Evolutionary conservation across 495 filamentous ascomycete species (phyloP), one percentile per base, ranked within the genome.

Genomic region (Paragyromitra xinjiangensis): DNA sequence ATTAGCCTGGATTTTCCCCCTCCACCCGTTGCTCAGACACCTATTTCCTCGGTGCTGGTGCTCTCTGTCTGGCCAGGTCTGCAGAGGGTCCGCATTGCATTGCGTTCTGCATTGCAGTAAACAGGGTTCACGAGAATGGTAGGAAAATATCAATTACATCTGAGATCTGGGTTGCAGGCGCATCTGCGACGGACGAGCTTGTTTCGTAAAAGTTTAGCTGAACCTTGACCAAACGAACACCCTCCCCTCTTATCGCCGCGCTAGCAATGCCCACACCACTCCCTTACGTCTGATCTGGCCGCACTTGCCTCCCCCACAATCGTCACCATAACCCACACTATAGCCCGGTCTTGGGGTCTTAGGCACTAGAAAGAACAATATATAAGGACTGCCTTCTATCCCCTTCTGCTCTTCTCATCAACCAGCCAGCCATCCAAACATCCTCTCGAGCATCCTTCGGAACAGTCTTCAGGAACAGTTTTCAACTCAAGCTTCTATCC

Each of bases 121-220:
- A 65, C 77, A 78, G 61, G 61, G 65, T 67, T 64, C 44, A 59
- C 34, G 50, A 40, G 51, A 64, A 19, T 55, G 63, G 29, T 22
- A 69, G 75, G 50, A 45, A 77, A 77, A 76, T 77, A 70, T 63
- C 59, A 74, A 69, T 69, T 71, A 78, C 50, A 69, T 69, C 61
- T 77, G 63, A 78, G 74, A 79, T 79, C 77, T 78, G 64, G 75
- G 61, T 53, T 61, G 66, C 66, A 69, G 73, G 63, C 71, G 22
- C 69, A 77, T 77, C 74, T 77, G 64, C 45, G 34, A 56, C 63
- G 71, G 29, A 55, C 59, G 48, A 53, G 75, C 66, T 64, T 71
- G 75, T 70, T 79, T 70, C 59, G 68, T 67, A 66, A 79, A 78
- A 61, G 48, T 70, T 64, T 77, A 69, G 64, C 34, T 55, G 45